Percentiles rank a stretch among this genome's conserved stretches.
These are phyloP conservation scores for Globisporangium nagaii DNA, from an alignment of 352 stramenopile species.

Conservation along the genomic window DNA sequence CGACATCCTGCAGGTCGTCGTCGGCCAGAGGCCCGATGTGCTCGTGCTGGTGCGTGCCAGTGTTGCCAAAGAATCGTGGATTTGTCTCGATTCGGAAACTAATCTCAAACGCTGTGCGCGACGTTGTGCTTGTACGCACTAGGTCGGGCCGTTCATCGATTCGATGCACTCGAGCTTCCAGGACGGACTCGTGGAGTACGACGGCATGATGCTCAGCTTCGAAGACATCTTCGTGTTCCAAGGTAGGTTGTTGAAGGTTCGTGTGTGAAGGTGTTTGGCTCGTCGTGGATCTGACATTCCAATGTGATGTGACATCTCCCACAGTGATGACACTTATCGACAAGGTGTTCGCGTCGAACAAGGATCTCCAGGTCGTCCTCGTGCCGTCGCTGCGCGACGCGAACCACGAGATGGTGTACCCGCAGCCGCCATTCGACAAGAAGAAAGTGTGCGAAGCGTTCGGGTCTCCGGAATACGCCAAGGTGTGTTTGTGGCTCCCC, in stretches of 20 bases:
- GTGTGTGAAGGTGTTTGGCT: neutral
- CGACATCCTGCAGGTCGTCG: constrained; percentile 86
- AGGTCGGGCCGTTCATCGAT: constrained; percentile 96
- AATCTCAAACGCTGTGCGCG: too few relatives aligned
- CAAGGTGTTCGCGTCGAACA: constrained; percentile 47
- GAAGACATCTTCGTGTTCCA: constrained; percentile 86
- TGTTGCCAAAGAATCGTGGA: too few relatives aligned
- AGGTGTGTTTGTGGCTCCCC: too few relatives aligned
- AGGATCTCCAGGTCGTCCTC: constrained; percentile 86
- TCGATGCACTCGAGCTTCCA: constrained; percentile 86
- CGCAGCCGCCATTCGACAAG: constrained; percentile 91
- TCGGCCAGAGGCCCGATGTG: constrained; percentile 89
- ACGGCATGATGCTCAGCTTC: constrained; percentile 78
- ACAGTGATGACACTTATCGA: constrained; percentile 75
- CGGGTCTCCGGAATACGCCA: constrained; percentile 44
- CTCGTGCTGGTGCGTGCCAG: constrained; percentile 90
- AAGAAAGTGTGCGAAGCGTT: constrained; percentile 77
- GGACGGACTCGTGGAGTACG: constrained; percentile 72
- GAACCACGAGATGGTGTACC: constrained; percentile 93
- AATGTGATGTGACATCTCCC: neutral
- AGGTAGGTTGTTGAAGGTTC: constrained; percentile 22
- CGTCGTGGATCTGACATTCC: neutral
- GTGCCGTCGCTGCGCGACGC: constrained; percentile 95
- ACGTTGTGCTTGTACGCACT: too few relatives aligned
- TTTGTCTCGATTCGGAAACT: too few relatives aligned